These are phyloP conservation scores for Paradendryphiella salina DNA, from an alignment of 2,329 filamentous ascomycete genomes.

Conservation along the genomic window DNA sequence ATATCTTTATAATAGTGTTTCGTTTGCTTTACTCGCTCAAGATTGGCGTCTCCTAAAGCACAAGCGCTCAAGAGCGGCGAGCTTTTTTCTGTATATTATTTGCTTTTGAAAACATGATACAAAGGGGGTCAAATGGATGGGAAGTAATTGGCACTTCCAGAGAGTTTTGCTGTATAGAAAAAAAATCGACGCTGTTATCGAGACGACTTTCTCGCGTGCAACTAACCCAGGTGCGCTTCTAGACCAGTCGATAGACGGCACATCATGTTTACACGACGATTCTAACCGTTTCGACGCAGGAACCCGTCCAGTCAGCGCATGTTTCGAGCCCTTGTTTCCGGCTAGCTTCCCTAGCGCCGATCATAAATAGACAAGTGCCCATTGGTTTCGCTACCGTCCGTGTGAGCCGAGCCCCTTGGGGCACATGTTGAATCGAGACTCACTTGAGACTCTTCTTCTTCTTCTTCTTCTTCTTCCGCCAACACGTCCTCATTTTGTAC, in stretches of 20 bases:
- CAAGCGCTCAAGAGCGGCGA: conserved; percentile 1
- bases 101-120: neutral
- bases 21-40: conserved; percentile 11
- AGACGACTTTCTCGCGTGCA: neutral
- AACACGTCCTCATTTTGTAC: conserved; percentile 17
- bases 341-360: conserved; percentile 18
- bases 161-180: neutral
- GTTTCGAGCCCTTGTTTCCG: conserved; percentile 23
- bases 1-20: conserved; percentile 30
- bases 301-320: conserved; percentile 18
- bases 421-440: conserved; percentile 8
- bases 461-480: conserved; percentile 5
- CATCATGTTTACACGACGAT: neutral
- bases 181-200: neutral
- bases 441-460: conserved; percentile 3
- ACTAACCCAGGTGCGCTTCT: neutral
- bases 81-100: conserved; percentile 17
- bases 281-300: conserved; percentile 5
- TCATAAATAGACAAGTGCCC: conserved; percentile 12
- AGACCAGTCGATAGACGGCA: neutral
- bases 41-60: conserved; percentile 9
- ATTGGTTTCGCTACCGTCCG: conserved; percentile 5
- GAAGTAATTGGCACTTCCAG: neutral
- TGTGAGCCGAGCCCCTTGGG: conserved; percentile 8
- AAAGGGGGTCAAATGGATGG: neutral